These are phyloP conservation scores for Rhodotorula taiwanensis DNA, from an alignment of 768 basidiomycete species.

Conservation along the genomic window DNA sequence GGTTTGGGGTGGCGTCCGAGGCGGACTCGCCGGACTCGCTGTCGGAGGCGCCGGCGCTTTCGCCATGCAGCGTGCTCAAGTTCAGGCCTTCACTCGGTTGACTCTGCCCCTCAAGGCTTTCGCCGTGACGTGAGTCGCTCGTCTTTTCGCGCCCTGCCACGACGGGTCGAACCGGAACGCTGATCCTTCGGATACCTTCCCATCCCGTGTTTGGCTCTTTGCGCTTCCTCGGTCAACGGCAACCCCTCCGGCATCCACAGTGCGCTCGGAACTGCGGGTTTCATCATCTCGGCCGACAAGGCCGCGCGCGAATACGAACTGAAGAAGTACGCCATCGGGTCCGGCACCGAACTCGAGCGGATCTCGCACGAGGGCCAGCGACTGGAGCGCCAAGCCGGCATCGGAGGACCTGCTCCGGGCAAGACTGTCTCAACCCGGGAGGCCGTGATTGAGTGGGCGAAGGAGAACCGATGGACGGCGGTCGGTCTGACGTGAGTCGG, in stretches of 20 bases:
- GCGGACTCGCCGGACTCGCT: conserved; percentile 10
- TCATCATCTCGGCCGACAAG: conserved; percentile 33
- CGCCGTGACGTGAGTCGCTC: conserved; percentile 20
- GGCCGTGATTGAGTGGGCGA: conserved; percentile 32
- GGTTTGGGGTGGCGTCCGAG: conserved; percentile 19
- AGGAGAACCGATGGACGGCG: conserved; percentile 29
- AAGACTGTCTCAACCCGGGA: conserved; percentile 15
- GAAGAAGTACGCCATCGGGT: conserved; percentile 25
- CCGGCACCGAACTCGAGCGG: conserved; percentile 27
- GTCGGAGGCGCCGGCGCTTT: conserved; percentile 13
- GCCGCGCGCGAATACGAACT: conserved; percentile 34
- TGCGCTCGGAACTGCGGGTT: conserved; percentile 21
- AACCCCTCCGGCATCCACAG: neutral
- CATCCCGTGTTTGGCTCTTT: no score
- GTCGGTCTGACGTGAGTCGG: conserved; percentile 26
- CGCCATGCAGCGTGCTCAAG: conserved; percentile 21
- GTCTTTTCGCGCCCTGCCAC: no score
- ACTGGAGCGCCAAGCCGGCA: conserved; percentile 30
- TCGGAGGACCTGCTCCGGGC: neutral
- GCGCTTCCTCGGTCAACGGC: neutral
- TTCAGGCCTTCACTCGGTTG: conserved; percentile 19
- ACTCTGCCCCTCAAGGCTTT: conserved; percentile 38
- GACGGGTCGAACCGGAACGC: neutral
- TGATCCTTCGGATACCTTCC: neutral
- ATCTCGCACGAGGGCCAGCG: conserved; percentile 23